Percentiles rank a stretch among this genome's conserved stretches.
phyloP scores from a whole-genome alignment of 1,284 basidiomycete genomes.

The Salmacisia buchloeana region DNA sequence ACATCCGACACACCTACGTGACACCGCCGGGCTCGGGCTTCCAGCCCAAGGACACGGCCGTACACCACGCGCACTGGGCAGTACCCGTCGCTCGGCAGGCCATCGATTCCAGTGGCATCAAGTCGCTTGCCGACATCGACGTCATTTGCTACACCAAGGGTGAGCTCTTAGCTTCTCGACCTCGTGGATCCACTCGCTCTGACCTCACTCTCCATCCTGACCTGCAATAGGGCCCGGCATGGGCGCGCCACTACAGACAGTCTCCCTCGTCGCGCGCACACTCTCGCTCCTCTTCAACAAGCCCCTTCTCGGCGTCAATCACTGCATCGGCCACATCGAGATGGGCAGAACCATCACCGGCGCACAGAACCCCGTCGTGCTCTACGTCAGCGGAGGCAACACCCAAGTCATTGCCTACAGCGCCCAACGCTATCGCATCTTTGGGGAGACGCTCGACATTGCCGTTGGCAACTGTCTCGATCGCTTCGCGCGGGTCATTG shows the following conservation, averaged over 20 bases:
- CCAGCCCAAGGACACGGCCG: conserved; percentile 86
- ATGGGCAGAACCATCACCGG: conserved; percentile 95
- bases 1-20: conserved; percentile 89
- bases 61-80: conserved; percentile 92
- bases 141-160: conserved; percentile 98
- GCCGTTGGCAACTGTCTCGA: conserved; percentile 98
- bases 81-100: conserved; percentile 75
- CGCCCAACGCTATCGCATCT: conserved; percentile 86
- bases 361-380: conserved; percentile 88
- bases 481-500: conserved; percentile 92
- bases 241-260: conserved; percentile 93
- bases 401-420: conserved; percentile 99
- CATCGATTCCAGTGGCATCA: conserved; percentile 62
- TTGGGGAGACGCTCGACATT: conserved; percentile 97
- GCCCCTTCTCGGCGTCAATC: conserved; percentile 93
- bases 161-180: conserved; percentile 39
- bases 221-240: conserved; percentile 81
- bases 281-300: conserved; percentile 80
- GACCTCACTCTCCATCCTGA: neutral
- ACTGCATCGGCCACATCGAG: conserved; percentile 96
- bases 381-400: conserved; percentile 98
- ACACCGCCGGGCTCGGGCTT: conserved; percentile 98
- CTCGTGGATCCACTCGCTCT: conserved; percentile 1
- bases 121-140: conserved; percentile 72
- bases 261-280: conserved; percentile 89